Evolutionary conservation across 805 yeast genomes (phyloP).

Genomic region (Candida koratica): DNA sequence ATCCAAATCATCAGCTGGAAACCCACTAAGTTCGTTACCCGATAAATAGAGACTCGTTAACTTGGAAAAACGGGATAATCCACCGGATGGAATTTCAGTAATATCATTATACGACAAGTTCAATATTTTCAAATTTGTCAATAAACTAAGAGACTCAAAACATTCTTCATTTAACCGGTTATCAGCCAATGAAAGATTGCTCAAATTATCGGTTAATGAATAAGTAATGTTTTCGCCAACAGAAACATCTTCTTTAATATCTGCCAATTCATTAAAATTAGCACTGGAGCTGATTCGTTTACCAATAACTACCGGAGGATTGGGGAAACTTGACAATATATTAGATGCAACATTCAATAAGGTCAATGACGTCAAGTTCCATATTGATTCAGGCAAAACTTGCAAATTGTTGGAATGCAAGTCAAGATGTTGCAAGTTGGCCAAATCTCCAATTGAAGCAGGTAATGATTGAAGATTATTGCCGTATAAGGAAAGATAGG

Average conservation of each 20-base stretch:
- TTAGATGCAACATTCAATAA: constrained; percentile 72
- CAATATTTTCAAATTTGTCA: constrained; percentile 55
- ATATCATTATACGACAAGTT: constrained; percentile 83
- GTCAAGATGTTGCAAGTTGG: constrained; percentile 63
- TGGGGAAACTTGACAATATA: constrained; percentile 57
- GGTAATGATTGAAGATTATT: constrained; percentile 78
- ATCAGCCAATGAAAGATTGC: constrained; percentile 67
- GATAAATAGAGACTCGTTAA: constrained; percentile 69
- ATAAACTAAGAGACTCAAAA: constrained; percentile 60
- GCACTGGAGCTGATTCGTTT: constrained; percentile 30
- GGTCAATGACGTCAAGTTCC: constrained; percentile 56
- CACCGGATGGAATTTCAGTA: constrained; percentile 77
- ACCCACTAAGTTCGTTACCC: constrained; percentile 73
- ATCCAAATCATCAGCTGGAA: constrained; percentile 85
- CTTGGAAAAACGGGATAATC: constrained; percentile 50
- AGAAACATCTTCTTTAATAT: constrained; percentile 7
- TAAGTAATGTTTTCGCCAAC: constrained; percentile 2
- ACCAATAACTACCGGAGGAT: constrained; percentile 38
- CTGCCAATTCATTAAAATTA: constrained; percentile 17
- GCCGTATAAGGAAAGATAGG: constrained; percentile 63
- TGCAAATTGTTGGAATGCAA: constrained; percentile 82
- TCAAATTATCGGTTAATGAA: constrained; percentile 48
- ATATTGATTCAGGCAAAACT: constrained; percentile 59
- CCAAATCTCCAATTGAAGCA: constrained; percentile 54
- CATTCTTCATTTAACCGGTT: constrained; percentile 77